A percentile compares a stretch with the other conserved stretches of the same genome.
These are phyloP conservation scores for Coemansia sp. DNA, from an alignment of 192 early-diverging fungal genomes.

Conservation along the genomic window DNA sequence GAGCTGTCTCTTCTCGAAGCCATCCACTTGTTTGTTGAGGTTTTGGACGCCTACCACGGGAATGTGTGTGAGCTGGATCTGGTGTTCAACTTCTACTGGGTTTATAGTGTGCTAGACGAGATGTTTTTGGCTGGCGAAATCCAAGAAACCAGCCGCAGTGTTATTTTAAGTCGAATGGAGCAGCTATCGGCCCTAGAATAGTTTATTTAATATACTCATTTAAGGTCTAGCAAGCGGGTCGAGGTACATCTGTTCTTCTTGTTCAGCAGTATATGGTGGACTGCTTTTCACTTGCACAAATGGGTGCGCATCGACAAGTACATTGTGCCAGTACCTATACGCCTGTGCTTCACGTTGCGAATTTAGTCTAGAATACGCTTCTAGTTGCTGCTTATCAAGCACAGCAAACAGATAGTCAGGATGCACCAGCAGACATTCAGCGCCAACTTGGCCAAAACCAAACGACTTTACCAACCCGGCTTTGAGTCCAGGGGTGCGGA, in stretches of 20 bases:
- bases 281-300: constrained; percentile 83
- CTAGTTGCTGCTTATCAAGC: constrained; percentile 66
- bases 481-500: constrained; percentile 88
- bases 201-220: not conserved
- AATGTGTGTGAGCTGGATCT: constrained; percentile 98
- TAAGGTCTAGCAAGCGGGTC: constrained; percentile 59
- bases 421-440: constrained; percentile 82
- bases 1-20: constrained; percentile 93
- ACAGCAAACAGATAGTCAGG: constrained; percentile 82
- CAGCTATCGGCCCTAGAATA: constrained; percentile 71
- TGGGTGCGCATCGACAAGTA: constrained; percentile 72
- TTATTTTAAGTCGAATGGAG: constrained; percentile 71
- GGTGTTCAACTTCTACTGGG: constrained; percentile 98
- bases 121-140: constrained; percentile 98
- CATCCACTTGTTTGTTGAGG: constrained; percentile 99
- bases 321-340: constrained; percentile 88
- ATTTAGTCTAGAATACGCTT: constrained; percentile 64
- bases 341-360: constrained; percentile 64
- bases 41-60: constrained; percentile 95
- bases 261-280: constrained; percentile 78
- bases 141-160: constrained; percentile 88
- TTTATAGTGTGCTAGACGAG: constrained; percentile 96
- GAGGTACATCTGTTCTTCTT: constrained; percentile 78
- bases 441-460: constrained; percentile 94
- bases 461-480: constrained; percentile 90